Base-by-base conservation (phyloP, 805 yeast species). In the Saccharomyces eubayanus region DNA sequence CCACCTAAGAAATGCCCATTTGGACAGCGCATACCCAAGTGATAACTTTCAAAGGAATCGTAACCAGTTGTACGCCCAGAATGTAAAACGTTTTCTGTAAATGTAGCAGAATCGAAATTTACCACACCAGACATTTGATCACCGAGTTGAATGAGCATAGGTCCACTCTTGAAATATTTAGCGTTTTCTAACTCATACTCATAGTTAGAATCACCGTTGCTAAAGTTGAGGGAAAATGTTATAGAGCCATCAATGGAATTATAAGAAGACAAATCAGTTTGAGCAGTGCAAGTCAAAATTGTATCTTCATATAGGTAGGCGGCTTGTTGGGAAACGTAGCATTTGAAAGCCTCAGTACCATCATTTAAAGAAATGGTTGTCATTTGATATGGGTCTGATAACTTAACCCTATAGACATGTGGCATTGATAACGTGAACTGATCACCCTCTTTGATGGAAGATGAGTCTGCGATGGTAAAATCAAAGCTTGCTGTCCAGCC, bases 301-400 rank as follows among this genome's bases (percentile, higher is more conserved):
- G 76, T 67, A 27, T 62, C 55, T 6, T 63, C 63, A 41, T 60
- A 55, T 30, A 60, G 50, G 51, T 69, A 66, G 12, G 76, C 66
- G 47, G 75, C 76, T 55, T 66, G 70, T 49, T 71, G 73, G 3
- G 59, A 51, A 29, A 66, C 67, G 28, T 63, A 58, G 61, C 77
- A 74, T 12, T 58, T 49, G 48, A 71, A 62, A 4, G 68, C 63
- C 6, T 56, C 52, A 4, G 61, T 59, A 14, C 68, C 71, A 54
- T 61, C 71, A 41, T 53, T 47, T 28, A 61, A 51, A 6, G 55
- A 31, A n/a, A 64, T 62, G 20, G 53, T 59, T 16, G 60, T 53
- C 20, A 60, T 58, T 9, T 55, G 28, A 12, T 53, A 55, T 46
- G 54, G 58, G 16, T 60, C 65, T 21, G 60, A 59, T 49, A 73